phyloP scores from a whole-genome alignment of 257 asterid genomes.

The Rubia yunnanensis region DNA sequence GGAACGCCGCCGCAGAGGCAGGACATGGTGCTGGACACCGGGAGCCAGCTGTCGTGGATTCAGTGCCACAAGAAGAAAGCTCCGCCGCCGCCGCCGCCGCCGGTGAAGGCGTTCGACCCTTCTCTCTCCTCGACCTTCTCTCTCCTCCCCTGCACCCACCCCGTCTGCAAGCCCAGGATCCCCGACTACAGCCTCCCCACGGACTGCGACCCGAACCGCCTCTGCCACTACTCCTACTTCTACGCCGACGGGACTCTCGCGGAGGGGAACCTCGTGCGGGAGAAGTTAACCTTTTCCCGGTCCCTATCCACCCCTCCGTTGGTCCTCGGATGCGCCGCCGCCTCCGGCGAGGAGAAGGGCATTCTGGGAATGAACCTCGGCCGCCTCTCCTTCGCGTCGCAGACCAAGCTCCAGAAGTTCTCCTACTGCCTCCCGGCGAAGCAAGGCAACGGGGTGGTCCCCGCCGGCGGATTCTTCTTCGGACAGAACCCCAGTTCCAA shows the following conservation, averaged over 20 bases:
- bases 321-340: constrained; percentile 60
- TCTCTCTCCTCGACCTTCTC: constrained; percentile 73
- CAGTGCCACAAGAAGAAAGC: constrained; percentile 48
- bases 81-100: constrained; percentile 31
- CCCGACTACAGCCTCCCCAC: constrained; percentile 90
- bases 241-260: constrained; percentile 85
- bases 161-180: constrained; percentile 64
- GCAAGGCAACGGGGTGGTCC: constrained; percentile 22
- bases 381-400: constrained; percentile 60
- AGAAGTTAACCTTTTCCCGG: constrained; percentile 42
- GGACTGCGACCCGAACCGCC: constrained; percentile 58
- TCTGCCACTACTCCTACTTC: constrained; percentile 75
- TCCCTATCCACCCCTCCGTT: constrained; percentile 67
- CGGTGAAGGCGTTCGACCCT: constrained; percentile 45
- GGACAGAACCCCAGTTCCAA: constrained; percentile 62
- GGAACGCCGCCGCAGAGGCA: constrained; percentile 89
- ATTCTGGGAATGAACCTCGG: constrained; percentile 88
- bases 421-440: constrained; percentile 75
- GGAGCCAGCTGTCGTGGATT: constrained; percentile 90
- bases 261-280: constrained; percentile 81
- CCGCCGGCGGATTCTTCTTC: constrained; percentile 56
- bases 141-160: constrained; percentile 58
- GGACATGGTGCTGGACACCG: constrained; percentile 82
- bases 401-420: constrained; percentile 48
- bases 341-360: constrained; percentile 60